Evolutionary conservation across 345 rosid genomes (phyloP).

Genomic region (Corchorus capsularis): DNA sequence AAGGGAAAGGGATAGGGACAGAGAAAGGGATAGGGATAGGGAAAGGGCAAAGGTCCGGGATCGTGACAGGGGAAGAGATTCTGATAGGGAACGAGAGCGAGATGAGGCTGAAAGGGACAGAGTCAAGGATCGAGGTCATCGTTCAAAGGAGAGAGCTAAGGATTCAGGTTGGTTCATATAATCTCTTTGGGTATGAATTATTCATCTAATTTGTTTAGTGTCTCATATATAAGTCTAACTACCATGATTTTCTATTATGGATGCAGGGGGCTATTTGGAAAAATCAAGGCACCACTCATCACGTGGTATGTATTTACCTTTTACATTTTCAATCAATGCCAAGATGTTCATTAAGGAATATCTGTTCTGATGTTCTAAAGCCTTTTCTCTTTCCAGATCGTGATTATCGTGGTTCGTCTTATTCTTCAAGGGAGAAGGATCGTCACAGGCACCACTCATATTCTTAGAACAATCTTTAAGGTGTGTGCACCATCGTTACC

Average conservation of each 20-base stretch:
- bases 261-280: conserved; percentile 54
- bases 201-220: conserved; percentile 18
- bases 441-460: conserved; percentile 52
- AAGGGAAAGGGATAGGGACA: conserved; percentile 36
- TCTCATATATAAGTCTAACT: background rate
- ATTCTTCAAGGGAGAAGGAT: conserved; percentile 70
- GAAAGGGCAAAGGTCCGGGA: conserved; percentile 54
- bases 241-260: background rate
- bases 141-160: conserved; percentile 68
- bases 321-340: background rate
- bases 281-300: conserved; percentile 77
- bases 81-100: conserved; percentile 74
- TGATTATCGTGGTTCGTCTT: conserved; percentile 54
- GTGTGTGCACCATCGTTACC: conserved; percentile 7
- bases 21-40: conserved; percentile 60
- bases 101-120: conserved; percentile 65
- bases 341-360: background rate
- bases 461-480: conserved; percentile 26
- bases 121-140: conserved; percentile 63
- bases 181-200: background rate
- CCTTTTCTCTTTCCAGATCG: conserved; percentile 42
- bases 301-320: conserved; percentile 42
- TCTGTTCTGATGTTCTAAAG: background rate
- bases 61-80: conserved; percentile 74
- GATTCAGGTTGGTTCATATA: conserved; percentile 54